phyloP scores from a whole-genome alignment of 2,329 filamentous ascomycete genomes.

The Trichoderma hamatum region DNA sequence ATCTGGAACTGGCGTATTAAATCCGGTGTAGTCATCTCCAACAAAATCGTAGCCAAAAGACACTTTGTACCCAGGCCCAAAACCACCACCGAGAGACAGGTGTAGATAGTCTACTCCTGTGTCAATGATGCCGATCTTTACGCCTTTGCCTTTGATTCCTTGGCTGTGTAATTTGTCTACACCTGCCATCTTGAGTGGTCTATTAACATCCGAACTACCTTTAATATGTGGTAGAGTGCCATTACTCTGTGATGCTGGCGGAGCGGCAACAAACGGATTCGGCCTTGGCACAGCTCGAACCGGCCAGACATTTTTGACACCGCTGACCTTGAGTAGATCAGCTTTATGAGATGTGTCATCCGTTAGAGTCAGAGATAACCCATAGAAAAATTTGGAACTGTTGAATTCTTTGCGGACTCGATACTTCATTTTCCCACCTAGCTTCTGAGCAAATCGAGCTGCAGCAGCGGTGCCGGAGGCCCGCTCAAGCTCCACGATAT shows the following conservation, averaged over 20 bases:
- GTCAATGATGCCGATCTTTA: conserved; percentile 58
- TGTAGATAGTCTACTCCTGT: conserved; percentile 56
- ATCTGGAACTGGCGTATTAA: conserved; percentile 39
- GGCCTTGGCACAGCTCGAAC: conserved; percentile 50
- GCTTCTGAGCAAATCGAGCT: conserved; percentile 2
- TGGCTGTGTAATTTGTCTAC: conserved; percentile 55
- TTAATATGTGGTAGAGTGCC: neutral
- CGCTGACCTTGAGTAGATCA: conserved; percentile 22
- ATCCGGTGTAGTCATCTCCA: conserved; percentile 41
- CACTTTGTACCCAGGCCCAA: conserved; percentile 49
- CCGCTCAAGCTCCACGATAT: conserved; percentile 24
- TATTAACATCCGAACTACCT: neutral
- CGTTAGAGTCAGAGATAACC: neutral
- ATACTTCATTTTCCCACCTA: neutral
- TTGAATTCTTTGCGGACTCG: conserved; percentile 7
- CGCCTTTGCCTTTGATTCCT: conserved; percentile 53
- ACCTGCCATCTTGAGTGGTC: conserved; percentile 56
- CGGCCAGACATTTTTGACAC: conserved; percentile 55
- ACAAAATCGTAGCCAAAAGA: conserved; percentile 48
- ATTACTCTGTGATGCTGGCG: neutral
- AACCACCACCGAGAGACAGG: conserved; percentile 52
- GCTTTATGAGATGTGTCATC: neutral
- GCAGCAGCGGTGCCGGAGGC: neutral
- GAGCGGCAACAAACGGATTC: conserved; percentile 49
- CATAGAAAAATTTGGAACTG: conserved; percentile 8